Conservation (phyloP, 2,329 filamentous ascomycete species). For the Neodidymelliopsis sp. region DNA sequence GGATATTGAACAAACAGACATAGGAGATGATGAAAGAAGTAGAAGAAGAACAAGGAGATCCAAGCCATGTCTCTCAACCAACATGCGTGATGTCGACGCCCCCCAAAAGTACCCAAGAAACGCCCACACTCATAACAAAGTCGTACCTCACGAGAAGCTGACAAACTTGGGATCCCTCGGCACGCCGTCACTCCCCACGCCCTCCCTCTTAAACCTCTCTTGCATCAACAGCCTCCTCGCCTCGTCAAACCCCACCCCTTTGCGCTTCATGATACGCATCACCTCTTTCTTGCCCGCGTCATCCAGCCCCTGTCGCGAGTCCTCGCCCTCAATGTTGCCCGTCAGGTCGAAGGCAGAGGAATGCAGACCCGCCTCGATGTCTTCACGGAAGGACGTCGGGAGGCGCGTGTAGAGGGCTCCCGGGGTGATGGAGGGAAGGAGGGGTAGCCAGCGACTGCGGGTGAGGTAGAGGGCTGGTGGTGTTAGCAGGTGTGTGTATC, state of each 20-base stretch:
- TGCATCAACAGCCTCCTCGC: conserved; percentile 87
- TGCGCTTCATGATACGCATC: conserved; percentile 87
- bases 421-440: conserved; percentile 63
- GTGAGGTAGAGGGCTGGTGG: conserved; percentile 76
- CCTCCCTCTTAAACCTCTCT: conserved; percentile 82
- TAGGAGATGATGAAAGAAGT: conserved; percentile 10
- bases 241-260: conserved; percentile 86
- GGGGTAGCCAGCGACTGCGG: conserved; percentile 76
- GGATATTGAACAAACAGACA: conserved; percentile 15
- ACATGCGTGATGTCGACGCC: neutral
- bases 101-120: neutral
- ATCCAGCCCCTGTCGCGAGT: conserved; percentile 82
- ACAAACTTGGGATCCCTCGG: conserved; percentile 96
- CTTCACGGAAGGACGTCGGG: conserved; percentile 77
- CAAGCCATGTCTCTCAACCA: too few relatives aligned
- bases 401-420: conserved; percentile 78
- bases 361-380: conserved; percentile 87
- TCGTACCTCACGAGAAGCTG: conserved; percentile 71
- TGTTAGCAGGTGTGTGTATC: conserved; percentile 23
- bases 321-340: conserved; percentile 80
- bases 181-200: conserved; percentile 85
- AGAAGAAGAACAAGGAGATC: neutral
- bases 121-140: neutral
- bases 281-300: conserved; percentile 81
- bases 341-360: conserved; percentile 83